A percentile compares a stretch with the other conserved stretches of the same genome.
These are phyloP conservation scores for Microbotryomycetes sp. DNA, from an alignment of 1,284 basidiomycete species.

Conservation along the genomic window DNA sequence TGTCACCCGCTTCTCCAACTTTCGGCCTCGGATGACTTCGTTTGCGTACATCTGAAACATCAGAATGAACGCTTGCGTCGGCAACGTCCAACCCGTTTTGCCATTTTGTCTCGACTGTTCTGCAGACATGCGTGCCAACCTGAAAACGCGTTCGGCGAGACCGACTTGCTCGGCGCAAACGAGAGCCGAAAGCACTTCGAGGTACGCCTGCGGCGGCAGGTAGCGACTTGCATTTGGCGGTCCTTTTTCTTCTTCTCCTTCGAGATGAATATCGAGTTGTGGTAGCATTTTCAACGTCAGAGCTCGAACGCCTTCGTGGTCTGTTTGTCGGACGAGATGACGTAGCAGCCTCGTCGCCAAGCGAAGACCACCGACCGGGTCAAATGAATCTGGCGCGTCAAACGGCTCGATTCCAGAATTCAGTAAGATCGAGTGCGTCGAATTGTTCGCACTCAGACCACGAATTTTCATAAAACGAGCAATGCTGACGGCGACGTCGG, in stretches of 20 bases:
- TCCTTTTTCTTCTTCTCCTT: not conserved
- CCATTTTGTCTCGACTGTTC: conserved; percentile 45
- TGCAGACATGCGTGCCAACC: conserved; percentile 26
- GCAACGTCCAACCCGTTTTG: conserved; percentile 51
- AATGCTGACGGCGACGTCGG: conserved; percentile 14
- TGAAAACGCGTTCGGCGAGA: conserved; percentile 53
- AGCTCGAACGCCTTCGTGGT: not conserved
- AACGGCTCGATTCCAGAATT: not conserved
- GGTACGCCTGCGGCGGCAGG: too few species aligned
- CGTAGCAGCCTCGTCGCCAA: not conserved
- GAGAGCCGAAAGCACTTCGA: conserved; percentile 54
- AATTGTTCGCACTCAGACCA: conserved; percentile 5
- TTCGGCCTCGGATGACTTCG: conserved; percentile 30
- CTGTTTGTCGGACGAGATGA: not conserved
- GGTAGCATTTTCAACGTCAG: not conserved
- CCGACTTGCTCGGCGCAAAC: conserved; percentile 52
- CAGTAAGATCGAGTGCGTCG: conserved; percentile 8
- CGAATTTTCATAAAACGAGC: not conserved
- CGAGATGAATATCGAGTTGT: not conserved
- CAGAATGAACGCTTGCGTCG: conserved; percentile 59
- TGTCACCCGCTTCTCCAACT: not conserved
- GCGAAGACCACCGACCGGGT: not conserved
- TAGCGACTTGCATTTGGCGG: too few species aligned
- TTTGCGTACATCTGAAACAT: conserved; percentile 58
- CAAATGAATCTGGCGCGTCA: not conserved